A percentile compares a stretch with the other conserved stretches of the same genome.
Evolutionary conservation across 2,329 filamentous ascomycete genomes (phyloP).

Genomic region (Colletotrichum sp.): DNA sequence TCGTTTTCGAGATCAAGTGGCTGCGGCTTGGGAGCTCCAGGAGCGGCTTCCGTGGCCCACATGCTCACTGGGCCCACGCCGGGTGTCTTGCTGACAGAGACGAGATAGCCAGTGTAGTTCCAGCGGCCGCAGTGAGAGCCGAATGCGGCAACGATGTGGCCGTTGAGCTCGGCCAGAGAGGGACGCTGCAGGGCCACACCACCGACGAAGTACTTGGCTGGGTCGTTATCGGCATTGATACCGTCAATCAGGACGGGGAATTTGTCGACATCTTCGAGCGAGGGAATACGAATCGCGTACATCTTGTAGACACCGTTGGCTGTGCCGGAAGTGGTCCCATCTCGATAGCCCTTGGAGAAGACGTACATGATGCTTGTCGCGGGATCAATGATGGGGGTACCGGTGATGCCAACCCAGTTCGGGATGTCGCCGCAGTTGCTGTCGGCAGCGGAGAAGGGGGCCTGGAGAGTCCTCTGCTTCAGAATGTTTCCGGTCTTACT

Average conservation of each 20-base stretch:
- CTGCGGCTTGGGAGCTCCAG: constrained; percentile 36
- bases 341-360: constrained; percentile 39
- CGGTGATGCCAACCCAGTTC: constrained; percentile 40
- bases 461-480: constrained; percentile 38
- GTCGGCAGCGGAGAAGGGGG: constrained; percentile 42
- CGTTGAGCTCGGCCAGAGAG: constrained; percentile 35
- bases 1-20: constrained; percentile 11
- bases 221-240: constrained; percentile 47
- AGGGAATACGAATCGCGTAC: constrained; percentile 42
- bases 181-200: constrained; percentile 51
- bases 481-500: constrained; percentile 44
- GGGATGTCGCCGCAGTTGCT: constrained; percentile 45
- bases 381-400: constrained; percentile 40
- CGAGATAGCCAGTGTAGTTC: constrained; percentile 44
- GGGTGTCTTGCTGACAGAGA: constrained; percentile 33
- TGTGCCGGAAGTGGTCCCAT: constrained; percentile 26
- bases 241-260: constrained; percentile 53
- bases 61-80: constrained; percentile 34
- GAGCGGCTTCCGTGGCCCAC: constrained; percentile 29
- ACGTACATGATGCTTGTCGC: constrained; percentile 38
- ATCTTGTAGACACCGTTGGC: constrained; percentile 44
- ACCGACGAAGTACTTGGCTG: constrained; percentile 47
- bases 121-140: constrained; percentile 53
- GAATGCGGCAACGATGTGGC: constrained; percentile 49
- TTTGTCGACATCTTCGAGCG: constrained; percentile 38